Evolutionary conservation across 805 yeast species (phyloP).

Genomic region (Saturnispora diversa): DNA sequence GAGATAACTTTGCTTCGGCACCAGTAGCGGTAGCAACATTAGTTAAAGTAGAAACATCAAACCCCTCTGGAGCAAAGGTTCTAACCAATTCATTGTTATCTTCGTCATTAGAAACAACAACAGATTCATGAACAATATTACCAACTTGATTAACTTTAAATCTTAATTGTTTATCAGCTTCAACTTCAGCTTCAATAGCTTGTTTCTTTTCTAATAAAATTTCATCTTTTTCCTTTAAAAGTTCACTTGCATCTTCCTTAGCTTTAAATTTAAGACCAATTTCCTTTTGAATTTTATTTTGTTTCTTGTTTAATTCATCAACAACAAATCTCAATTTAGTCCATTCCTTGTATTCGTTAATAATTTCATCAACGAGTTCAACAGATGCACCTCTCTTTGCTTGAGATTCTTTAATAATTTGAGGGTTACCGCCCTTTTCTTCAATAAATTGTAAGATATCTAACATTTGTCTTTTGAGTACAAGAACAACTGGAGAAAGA

Average conservation of each 20-base stretch:
- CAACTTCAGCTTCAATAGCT: constrained; percentile 61
- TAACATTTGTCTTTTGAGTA: constrained; percentile 46
- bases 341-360: constrained; percentile 88
- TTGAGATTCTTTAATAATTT: constrained; percentile 78
- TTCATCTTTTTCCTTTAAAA: constrained; percentile 73
- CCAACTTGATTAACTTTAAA: constrained; percentile 85
- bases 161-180: constrained; percentile 67
- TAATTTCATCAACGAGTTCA: constrained; percentile 92
- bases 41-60: constrained; percentile 41
- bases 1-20: constrained; percentile 72
- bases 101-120: constrained; percentile 81
- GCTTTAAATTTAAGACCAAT: constrained; percentile 89
- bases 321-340: constrained; percentile 80
- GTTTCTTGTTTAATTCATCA: constrained; percentile 82
- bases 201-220: constrained; percentile 62
- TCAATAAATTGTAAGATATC: constrained; percentile 87
- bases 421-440: constrained; percentile 97
- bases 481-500: not conserved
- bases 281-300: constrained; percentile 85
- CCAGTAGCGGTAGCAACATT: constrained; percentile 72
- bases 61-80: constrained; percentile 76
- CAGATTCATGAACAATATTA: constrained; percentile 88
- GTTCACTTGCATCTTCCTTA: constrained; percentile 87
- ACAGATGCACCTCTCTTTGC: constrained; percentile 91
- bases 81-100: constrained; percentile 82